A percentile compares a stretch with the other conserved stretches of the same genome.
Conservation (phyloP, 75 land plant genomes). For the Selaginella tamariscina region DNA sequence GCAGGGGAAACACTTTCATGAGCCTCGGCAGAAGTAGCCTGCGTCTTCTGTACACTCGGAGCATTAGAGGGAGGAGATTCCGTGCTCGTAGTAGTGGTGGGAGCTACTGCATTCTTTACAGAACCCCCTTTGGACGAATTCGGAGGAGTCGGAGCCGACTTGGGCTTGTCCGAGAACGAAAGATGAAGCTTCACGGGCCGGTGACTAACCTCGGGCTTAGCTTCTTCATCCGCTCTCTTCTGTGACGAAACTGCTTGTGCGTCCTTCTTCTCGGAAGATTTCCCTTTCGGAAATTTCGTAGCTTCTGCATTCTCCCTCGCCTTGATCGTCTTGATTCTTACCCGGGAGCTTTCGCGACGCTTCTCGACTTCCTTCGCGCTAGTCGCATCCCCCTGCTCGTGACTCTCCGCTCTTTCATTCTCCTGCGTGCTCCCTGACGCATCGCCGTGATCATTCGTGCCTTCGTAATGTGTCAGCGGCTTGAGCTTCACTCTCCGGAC, state of each 20-base stretch:
- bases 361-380: slow-evolving; percentile 14
- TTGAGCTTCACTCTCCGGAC: slow-evolving; percentile 14
- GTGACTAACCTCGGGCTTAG: not conserved
- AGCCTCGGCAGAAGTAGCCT: too few relatives aligned
- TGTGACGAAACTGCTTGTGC: too few relatives aligned
- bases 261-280: too few relatives aligned
- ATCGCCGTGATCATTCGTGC: slow-evolving; percentile 11
- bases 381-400: not conserved
- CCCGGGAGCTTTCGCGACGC: slow-evolving; percentile 24
- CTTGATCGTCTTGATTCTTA: slow-evolving; percentile 17
- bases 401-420: not conserved
- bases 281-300: too few relatives aligned
- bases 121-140: not conserved
- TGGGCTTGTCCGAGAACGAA: not conserved
- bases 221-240: too few relatives aligned
- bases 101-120: not conserved
- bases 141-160: not conserved
- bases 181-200: not conserved
- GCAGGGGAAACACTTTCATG: too few relatives aligned
- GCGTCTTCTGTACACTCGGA: too few relatives aligned
- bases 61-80: not conserved
- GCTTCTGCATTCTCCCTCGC: slow-evolving; percentile 12
- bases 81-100: not conserved
- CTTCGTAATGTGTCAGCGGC: not conserved
- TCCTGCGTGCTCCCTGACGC: slow-evolving; percentile 10